These are phyloP conservation scores for Durio zibethinus DNA, from an alignment of 345 rosid genomes.

Conservation along the genomic window DNA sequence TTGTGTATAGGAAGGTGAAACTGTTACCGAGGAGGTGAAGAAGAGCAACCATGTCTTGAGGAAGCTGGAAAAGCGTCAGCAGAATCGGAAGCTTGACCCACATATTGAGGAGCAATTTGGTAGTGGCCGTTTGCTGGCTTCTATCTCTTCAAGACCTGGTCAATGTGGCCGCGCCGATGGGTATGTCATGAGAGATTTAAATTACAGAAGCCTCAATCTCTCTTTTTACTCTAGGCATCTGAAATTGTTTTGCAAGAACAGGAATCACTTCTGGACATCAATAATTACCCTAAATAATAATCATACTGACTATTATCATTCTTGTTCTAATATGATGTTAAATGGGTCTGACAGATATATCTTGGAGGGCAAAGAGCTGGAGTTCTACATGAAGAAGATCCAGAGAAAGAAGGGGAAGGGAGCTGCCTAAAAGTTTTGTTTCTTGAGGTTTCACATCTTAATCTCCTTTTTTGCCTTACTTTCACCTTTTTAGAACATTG, in stretches of 20 bases:
- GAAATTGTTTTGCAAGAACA: background rate
- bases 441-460: background rate
- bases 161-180: constrained; percentile 84
- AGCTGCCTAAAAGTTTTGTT: constrained; percentile 44
- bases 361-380: constrained; percentile 70
- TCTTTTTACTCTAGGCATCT: background rate
- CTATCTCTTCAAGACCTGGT: constrained; percentile 73
- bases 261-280: background rate
- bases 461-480: background rate
- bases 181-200: constrained; percentile 22
- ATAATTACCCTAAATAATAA: background rate
- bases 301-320: background rate
- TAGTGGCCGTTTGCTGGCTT: constrained; percentile 62
- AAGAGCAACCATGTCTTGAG: constrained; percentile 56
- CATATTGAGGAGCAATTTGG: constrained; percentile 78
- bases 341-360: constrained; percentile 43
- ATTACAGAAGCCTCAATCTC: background rate
- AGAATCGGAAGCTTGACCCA: constrained; percentile 49
- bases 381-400: constrained; percentile 78
- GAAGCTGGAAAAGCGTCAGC: constrained; percentile 54
- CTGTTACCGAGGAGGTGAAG: constrained; percentile 50
- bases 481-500: background rate
- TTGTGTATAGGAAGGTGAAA: constrained; percentile 45
- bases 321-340: background rate
- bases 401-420: constrained; percentile 91